Evolutionary conservation across 164 flowering plant species (phyloP).

Genomic region (Echeveria elegans): DNA sequence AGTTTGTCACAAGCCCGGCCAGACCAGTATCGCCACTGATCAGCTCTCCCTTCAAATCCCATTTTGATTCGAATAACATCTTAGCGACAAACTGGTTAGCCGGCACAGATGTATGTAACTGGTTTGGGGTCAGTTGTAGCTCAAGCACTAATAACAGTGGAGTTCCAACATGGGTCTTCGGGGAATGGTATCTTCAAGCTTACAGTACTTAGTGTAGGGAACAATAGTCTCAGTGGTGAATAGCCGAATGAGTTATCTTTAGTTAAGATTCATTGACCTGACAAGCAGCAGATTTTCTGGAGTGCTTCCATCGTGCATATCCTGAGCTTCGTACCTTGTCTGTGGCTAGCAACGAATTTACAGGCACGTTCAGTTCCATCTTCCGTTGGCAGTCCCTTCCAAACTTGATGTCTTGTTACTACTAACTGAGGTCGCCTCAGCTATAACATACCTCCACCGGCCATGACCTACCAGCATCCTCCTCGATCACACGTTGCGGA

Average conservation of each 20-base stretch:
- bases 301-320: slow-evolving; percentile 14
- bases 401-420: no score
- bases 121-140: slow-evolving; percentile 1
- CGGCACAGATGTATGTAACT: background rate
- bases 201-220: background rate
- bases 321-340: background rate
- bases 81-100: slow-evolving; percentile 11
- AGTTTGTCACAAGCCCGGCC: background rate
- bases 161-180: slow-evolving; percentile 14
- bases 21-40: slow-evolving; percentile 10
- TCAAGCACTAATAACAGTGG: background rate
- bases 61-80: slow-evolving; percentile 13
- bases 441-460: slow-evolving; percentile 20
- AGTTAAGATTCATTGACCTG: slow-evolving; percentile 5
- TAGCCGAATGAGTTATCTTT: slow-evolving; percentile 20
- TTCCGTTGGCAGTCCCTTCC: background rate
- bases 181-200: slow-evolving; percentile 21
- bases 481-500: slow-evolving; percentile 19
- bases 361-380: slow-evolving; percentile 12
- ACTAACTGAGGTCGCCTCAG: slow-evolving; percentile 19
- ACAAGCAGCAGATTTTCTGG: slow-evolving; percentile 17
- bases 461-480: slow-evolving; percentile 12
- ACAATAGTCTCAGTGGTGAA: slow-evolving; percentile 22
- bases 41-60: slow-evolving; percentile 22
- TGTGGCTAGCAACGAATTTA: slow-evolving; percentile 10